phyloP scores from a whole-genome alignment of 2,329 filamentous ascomycete species.

The Venturia carpophila region DNA sequence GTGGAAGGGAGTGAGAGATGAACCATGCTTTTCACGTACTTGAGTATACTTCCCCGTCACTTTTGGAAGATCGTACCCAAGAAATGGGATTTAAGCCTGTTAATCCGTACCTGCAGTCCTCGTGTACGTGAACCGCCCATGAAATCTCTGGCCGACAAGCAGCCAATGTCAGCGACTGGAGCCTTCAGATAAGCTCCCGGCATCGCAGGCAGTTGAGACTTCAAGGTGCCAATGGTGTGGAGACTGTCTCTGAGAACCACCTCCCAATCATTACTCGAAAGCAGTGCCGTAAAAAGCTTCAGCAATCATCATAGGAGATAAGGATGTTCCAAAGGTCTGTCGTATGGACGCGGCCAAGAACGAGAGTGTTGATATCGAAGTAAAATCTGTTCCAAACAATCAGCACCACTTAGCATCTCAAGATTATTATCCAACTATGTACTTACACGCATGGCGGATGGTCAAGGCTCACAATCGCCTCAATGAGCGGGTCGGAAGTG shows the following conservation, averaged over 20 bases:
- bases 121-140: not conserved
- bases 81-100: not conserved
- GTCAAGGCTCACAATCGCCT: not conserved
- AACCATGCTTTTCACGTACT: not conserved
- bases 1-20: not conserved
- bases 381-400: not conserved
- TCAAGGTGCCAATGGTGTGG: too few species aligned
- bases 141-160: not conserved
- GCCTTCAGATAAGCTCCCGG: not conserved
- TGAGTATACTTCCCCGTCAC: not conserved
- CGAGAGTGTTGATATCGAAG: not conserved
- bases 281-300: not conserved
- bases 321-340: not conserved
- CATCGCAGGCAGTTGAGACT: not conserved
- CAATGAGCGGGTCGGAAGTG: not conserved
- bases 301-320: not conserved
- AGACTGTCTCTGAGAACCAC: not conserved
- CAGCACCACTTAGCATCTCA: not conserved
- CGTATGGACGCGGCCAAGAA: not conserved
- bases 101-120: not conserved
- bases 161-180: not conserved
- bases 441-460: not conserved
- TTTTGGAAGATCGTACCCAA: not conserved
- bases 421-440: too few species aligned
- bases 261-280: not conserved